phyloP scores from a whole-genome alignment of 2,329 filamentous ascomycete genomes.

The Penicillium brevicompactum region DNA sequence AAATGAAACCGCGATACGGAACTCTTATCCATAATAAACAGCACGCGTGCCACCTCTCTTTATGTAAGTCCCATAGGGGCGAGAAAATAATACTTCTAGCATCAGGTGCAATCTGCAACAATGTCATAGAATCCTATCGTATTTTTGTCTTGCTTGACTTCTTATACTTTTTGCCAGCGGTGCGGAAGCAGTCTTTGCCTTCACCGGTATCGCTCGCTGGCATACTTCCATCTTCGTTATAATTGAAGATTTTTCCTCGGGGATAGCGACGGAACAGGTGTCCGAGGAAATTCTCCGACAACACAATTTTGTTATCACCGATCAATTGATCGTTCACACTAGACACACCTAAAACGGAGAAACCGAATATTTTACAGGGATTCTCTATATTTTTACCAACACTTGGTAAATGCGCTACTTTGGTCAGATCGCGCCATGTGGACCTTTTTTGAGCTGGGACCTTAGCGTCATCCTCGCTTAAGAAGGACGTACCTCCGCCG shows the following conservation, averaged over 20 bases:
- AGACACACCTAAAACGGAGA: conserved; percentile 8
- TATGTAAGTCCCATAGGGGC: conserved; percentile 33
- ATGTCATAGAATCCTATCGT: conserved; percentile 12
- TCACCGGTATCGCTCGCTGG: conserved; percentile 24
- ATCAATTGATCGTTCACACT: conserved; percentile 30
- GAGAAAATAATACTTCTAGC: conserved; percentile 27
- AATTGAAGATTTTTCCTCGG: conserved; percentile 51
- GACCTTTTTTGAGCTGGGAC: no score
- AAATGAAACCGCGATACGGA: conserved; percentile 19
- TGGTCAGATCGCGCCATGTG: no score
- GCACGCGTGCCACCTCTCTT: conserved; percentile 27
- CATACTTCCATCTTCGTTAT: conserved; percentile 42
- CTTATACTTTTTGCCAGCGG: conserved; percentile 9
- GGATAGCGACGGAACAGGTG: conserved; percentile 50
- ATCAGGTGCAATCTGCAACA: conserved; percentile 14
- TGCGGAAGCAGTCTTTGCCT: conserved; percentile 4
- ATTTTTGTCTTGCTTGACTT: conserved; percentile 7
- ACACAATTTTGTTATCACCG: conserved; percentile 13
- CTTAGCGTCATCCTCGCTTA: conserved; percentile 9
- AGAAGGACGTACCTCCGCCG: conserved; percentile 8
- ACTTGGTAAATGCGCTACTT: not conserved
- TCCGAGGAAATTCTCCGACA: conserved; percentile 46
- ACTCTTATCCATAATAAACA: conserved; percentile 24
- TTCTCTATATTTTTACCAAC: not conserved
- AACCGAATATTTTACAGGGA: conserved; percentile 15